Conservation (phyloP, 192 early-diverging fungal genomes). For the Podila horticola region DNA sequence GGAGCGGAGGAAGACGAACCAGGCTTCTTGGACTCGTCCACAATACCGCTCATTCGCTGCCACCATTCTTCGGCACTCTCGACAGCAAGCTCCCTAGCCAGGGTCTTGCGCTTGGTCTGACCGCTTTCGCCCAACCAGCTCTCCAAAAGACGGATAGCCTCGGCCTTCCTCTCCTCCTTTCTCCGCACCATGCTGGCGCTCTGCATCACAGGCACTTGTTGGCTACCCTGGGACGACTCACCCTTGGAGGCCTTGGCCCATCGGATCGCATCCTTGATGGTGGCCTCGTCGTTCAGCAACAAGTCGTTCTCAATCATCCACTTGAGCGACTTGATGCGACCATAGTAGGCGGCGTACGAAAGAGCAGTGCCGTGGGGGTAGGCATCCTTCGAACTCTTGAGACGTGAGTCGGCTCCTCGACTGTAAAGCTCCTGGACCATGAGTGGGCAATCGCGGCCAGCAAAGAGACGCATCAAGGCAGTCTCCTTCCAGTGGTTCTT, state of each 20-base stretch:
- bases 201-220: slow-evolving; percentile 12
- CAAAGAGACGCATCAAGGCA: slow-evolving; percentile 37
- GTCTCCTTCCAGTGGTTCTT: slow-evolving; percentile 54
- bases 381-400: slow-evolving; percentile 49
- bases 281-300: slow-evolving; percentile 37
- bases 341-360: slow-evolving; percentile 40
- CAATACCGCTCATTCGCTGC: slow-evolving; percentile 44
- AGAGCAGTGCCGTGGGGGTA: slow-evolving; percentile 46
- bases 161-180: slow-evolving; percentile 44
- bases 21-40: slow-evolving; percentile 1
- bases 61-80: slow-evolving; percentile 33
- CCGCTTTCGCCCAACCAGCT: slow-evolving; percentile 37
- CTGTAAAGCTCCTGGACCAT: slow-evolving; percentile 51
- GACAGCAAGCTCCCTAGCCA: slow-evolving; percentile 13
- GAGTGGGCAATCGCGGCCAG: slow-evolving; percentile 44
- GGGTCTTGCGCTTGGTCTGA: slow-evolving; percentile 28
- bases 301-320: slow-evolving; percentile 51
- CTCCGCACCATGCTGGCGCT: slow-evolving; percentile 14
- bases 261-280: slow-evolving; percentile 43
- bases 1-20: neutral
- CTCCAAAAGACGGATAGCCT: slow-evolving; percentile 37
- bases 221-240: neutral
- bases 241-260: slow-evolving; percentile 44
- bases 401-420: slow-evolving; percentile 34
- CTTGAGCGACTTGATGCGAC: slow-evolving; percentile 35